Evolutionary conservation across 108 stramenopile genomes (phyloP).

Genomic region (Fistulifera pelliculosa): DNA sequence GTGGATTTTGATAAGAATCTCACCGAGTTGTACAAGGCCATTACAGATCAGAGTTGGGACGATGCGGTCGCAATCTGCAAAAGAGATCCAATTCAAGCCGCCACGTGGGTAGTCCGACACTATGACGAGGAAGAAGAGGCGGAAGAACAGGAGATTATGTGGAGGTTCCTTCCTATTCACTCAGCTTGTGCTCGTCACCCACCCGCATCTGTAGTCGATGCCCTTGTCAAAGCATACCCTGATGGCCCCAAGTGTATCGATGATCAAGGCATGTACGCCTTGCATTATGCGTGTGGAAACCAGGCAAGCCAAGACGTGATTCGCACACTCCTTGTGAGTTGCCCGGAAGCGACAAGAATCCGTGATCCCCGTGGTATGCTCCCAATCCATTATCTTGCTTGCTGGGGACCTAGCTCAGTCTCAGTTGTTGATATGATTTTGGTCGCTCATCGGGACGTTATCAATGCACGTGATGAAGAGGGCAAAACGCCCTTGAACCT

Average conservation of each 20-base stretch:
- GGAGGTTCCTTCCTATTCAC: conserved; percentile 80
- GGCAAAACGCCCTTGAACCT: conserved; percentile 62
- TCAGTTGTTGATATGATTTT: conserved; percentile 63
- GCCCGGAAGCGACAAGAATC: conserved; percentile 52
- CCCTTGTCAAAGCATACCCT: conserved; percentile 55
- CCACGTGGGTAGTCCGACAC: conserved; percentile 69
- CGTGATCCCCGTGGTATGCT: conserved; percentile 75
- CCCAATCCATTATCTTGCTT: conserved; percentile 72
- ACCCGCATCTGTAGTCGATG: conserved; percentile 42
- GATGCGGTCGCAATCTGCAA: conserved; percentile 33
- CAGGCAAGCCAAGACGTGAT: conserved; percentile 58
- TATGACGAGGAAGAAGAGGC: conserved; percentile 30
- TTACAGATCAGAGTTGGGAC: conserved; percentile 62
- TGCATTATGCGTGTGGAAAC: conserved; percentile 82
- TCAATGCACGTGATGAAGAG: conserved; percentile 42
- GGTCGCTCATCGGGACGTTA: conserved; percentile 59
- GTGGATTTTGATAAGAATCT: conserved; percentile 73
- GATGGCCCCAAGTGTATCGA: conserved; percentile 53
- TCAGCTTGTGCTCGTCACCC: conserved; percentile 69
- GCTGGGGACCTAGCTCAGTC: conserved; percentile 64
- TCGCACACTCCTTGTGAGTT: conserved; percentile 50
- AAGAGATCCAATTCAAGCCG: conserved; percentile 34
- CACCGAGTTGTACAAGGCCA: conserved; percentile 65
- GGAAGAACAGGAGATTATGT: conserved; percentile 39
- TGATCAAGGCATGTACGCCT: conserved; percentile 75